These are phyloP conservation scores for Abrus precatorius DNA, from an alignment of 306 rosid species.

Conservation along the genomic window DNA sequence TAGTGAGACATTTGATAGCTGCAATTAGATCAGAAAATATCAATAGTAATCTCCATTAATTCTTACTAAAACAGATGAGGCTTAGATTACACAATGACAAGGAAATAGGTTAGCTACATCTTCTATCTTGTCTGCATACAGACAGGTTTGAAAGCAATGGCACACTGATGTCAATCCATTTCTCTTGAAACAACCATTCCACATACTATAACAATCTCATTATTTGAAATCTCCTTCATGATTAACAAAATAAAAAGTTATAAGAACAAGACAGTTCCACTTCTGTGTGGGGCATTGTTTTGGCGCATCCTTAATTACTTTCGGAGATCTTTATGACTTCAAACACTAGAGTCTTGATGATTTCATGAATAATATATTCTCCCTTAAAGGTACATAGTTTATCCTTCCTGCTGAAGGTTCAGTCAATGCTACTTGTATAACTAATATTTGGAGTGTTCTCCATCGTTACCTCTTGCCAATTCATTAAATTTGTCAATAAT, in stretches of 20 bases:
- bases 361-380: neutral
- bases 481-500: neutral
- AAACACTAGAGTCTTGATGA: no score
- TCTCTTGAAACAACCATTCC: neutral
- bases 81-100: neutral
- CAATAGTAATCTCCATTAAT: neutral
- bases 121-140: no score
- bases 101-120: neutral
- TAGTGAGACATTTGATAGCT: neutral
- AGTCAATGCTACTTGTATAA: neutral
- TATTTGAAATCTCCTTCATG: neutral
- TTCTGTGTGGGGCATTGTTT: neutral
- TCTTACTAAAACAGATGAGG: neutral
- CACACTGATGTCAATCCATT: neutral
- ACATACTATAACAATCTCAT: neutral
- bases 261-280: neutral
- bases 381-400: neutral
- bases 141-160: neutral
- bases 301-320: neutral
- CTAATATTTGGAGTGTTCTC: neutral
- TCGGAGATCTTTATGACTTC: neutral
- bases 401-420: neutral
- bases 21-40: neutral
- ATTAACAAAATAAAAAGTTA: neutral
- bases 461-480: neutral